Percentiles rank a stretch among this genome's conserved stretches.
These are phyloP conservation scores for Sporisorium sorghi DNA, from an alignment of 1,284 basidiomycete genomes.

Conservation along the genomic window DNA sequence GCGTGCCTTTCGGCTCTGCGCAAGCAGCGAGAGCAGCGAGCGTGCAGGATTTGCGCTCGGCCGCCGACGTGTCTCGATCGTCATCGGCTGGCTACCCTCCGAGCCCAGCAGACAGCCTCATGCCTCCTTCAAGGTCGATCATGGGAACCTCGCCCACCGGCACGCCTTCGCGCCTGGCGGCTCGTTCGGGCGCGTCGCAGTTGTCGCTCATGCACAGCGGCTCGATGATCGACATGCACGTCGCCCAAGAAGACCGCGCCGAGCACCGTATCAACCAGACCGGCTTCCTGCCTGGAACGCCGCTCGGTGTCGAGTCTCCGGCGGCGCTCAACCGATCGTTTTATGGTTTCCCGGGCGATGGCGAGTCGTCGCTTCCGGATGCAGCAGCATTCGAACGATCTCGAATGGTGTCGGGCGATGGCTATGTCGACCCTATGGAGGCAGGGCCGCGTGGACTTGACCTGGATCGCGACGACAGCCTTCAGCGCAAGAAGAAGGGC, in stretches of 20 bases:
- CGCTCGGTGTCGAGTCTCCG: constrained; percentile 44
- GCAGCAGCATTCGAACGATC: constrained; percentile 37
- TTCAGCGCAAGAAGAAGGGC: constrained; percentile 58
- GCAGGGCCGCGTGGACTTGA: constrained; percentile 42
- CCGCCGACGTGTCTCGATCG: constrained; percentile 37
- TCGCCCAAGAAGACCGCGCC: constrained; percentile 62
- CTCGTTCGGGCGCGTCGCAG: constrained; percentile 52
- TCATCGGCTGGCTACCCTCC: constrained; percentile 29
- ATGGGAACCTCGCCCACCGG: constrained; percentile 48
- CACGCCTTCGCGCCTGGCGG: constrained; percentile 34
- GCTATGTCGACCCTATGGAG: constrained; percentile 49
- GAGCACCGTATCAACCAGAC: constrained; percentile 58
- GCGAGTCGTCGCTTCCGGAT: constrained; percentile 41
- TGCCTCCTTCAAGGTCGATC: constrained; percentile 59
- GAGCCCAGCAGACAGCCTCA: constrained; percentile 47
- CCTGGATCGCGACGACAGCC: constrained; percentile 24
- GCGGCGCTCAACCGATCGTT: constrained; percentile 44
- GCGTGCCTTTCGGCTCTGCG: constrained; percentile 26
- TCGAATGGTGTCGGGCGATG: constrained; percentile 40
- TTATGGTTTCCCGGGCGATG: constrained; percentile 61
- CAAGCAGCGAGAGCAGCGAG: constrained; percentile 52
- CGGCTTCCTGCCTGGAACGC: constrained; percentile 55
- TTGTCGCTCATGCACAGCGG: constrained; percentile 69
- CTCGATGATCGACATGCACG: constrained; percentile 71
- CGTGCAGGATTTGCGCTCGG: constrained; percentile 52